Evolutionary conservation across 2,329 filamentous ascomycete genomes (phyloP).

Genomic region (Pseudogymnoascus sp.): DNA sequence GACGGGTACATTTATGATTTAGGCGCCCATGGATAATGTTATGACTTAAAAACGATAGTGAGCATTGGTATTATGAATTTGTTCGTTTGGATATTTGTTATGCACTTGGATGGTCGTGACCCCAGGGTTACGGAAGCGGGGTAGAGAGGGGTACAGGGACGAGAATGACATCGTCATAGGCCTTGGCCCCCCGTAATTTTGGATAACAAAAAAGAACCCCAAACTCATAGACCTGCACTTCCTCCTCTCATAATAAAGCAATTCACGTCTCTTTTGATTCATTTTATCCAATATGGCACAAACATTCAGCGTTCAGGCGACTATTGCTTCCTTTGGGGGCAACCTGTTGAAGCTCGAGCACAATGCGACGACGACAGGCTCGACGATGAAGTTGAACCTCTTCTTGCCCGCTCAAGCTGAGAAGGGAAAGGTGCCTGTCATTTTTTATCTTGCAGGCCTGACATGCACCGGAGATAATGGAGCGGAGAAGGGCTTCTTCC

Average conservation of each 20-base stretch:
- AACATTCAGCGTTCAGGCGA: slow-evolving; percentile 76
- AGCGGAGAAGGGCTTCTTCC: slow-evolving; percentile 81
- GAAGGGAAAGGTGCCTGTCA: slow-evolving; percentile 61
- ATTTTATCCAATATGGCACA: slow-evolving; percentile 1
- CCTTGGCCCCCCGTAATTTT: background rate
- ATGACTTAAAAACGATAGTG: background rate
- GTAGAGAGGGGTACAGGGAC: background rate
- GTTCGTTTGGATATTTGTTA: background rate
- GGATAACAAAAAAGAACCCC: background rate
- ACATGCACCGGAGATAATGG: slow-evolving; percentile 91
- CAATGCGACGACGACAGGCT: slow-evolving; percentile 67
- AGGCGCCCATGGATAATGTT: slow-evolving; percentile 1
- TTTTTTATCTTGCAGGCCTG: slow-evolving; percentile 88
- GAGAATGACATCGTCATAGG: background rate
- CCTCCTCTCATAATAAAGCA: background rate
- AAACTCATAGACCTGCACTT: background rate
- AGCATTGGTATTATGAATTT: background rate
- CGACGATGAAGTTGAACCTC: slow-evolving; percentile 87
- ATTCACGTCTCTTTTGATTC: background rate
- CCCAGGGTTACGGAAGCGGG: slow-evolving; percentile 7
- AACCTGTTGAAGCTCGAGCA: slow-evolving; percentile 92
- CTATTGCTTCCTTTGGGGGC: slow-evolving; percentile 86
- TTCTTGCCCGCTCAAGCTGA: slow-evolving; percentile 73
- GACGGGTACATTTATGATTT: slow-evolving; percentile 4
- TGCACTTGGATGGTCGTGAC: background rate